Base-by-base conservation (phyloP, 257 asterid species). In the Lithospermum erythrorhizon region DNA sequence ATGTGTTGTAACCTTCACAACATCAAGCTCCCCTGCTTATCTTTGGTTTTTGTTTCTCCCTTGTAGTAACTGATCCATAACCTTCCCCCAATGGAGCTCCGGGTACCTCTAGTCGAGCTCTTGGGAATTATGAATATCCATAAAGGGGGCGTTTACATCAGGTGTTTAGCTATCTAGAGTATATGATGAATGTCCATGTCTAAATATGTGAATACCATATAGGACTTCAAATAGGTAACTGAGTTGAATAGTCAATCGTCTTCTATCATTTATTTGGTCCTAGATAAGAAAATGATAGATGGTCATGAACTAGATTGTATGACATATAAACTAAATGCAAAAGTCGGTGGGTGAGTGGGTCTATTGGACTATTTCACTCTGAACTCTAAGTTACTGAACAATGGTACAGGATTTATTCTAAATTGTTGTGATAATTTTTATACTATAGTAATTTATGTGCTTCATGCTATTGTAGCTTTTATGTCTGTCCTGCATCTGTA, bases 401-500 rank as follows among this genome's bases (percentile, higher is more conserved):
- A 11, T 41, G 2, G 49, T 41, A 41, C 13, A 5, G 18, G 18
- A 13, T 8, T 35, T n/a, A 19, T 54, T 3, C 21, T 1, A 54
- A 5, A n/a, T n/a, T n/a, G n/a, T n/a, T n/a, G n/a, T n/a, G 47
- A 35, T 35, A 35, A 35, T 35, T 6, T 11, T 13, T 41, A 41
- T 11, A 41, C 14, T 41, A 14, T 21, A 17, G n/a, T 5, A 55
- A 21, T 55, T 6, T 55, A 5, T 22, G 3, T 57, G 57, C 2
- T 24, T 60, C 58, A 53, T 47, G 51, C 68, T 60, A 11, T 81
- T 71, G 58, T 94, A 93, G 99, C 99, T 57, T 93, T 93, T 79
- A 80, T 89, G 84, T 93, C 99, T 29, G 94, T 93, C 64, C 84
- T 93, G 67, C 99, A 93, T 83, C 45, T 87, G 94, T 93, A 93